These are phyloP conservation scores for Sclerotinia minor DNA, from an alignment of 2,329 filamentous ascomycete genomes.

Conservation along the genomic window DNA sequence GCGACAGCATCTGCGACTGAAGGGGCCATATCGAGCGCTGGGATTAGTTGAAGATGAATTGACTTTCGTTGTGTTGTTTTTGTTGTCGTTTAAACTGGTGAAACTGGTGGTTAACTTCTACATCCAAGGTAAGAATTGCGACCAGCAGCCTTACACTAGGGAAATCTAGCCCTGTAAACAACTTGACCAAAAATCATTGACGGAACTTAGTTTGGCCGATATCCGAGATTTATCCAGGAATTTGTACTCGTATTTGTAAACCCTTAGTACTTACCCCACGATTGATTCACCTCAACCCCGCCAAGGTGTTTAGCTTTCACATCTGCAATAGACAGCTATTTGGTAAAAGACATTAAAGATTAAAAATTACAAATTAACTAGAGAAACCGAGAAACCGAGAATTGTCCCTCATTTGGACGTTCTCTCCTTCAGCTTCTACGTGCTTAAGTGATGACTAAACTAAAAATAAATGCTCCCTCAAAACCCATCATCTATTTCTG, in stretches of 20 bases:
- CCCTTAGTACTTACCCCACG: slow-evolving; percentile 5
- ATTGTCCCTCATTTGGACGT: too few species aligned
- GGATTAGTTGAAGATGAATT: neutral
- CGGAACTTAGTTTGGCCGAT: slow-evolving; percentile 16
- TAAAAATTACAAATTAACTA: too few species aligned
- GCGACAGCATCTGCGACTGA: slow-evolving; percentile 49
- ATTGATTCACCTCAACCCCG: neutral
- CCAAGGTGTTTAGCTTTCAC: neutral
- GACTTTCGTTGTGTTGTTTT: neutral
- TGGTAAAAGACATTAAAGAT: too few species aligned
- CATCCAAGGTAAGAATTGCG: slow-evolving; percentile 6
- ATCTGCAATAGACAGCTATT: neutral
- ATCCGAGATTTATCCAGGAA: slow-evolving; percentile 1
- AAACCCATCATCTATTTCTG: too few species aligned
- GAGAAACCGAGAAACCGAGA: too few species aligned
- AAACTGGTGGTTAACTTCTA: slow-evolving; percentile 4
- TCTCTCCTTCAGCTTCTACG: too few species aligned
- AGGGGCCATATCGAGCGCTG: slow-evolving; percentile 38
- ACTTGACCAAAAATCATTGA: neutral
- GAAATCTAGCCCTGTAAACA: slow-evolving; percentile 12
- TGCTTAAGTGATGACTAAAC: too few species aligned
- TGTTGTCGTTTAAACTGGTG: slow-evolving; percentile 12
- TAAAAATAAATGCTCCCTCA: too few species aligned
- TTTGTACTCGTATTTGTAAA: too few species aligned
- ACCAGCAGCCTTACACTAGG: slow-evolving; percentile 8